Evolutionary conservation across 768 basidiomycete species (phyloP).

Genomic region (Mycena olivaceomarginata): DNA sequence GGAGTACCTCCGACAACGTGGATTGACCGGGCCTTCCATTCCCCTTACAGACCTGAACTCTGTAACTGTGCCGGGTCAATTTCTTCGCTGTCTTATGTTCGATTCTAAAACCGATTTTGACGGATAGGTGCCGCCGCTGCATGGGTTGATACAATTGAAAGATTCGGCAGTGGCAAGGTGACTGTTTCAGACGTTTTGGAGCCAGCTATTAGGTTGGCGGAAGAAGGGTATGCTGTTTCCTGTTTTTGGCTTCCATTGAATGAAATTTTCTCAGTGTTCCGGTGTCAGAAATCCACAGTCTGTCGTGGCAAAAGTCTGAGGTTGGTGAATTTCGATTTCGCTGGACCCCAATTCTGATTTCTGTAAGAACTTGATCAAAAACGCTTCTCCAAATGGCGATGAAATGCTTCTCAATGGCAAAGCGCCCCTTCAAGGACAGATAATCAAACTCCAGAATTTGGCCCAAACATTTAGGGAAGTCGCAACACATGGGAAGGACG

Average conservation of each 20-base stretch:
- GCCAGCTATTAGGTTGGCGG: slow-evolving; percentile 94
- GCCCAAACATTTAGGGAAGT: slow-evolving; percentile 90
- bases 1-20: slow-evolving; percentile 81
- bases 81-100: slow-evolving; percentile 2
- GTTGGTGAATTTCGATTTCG: slow-evolving; percentile 48
- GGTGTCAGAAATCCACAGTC: slow-evolving; percentile 88
- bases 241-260: background rate
- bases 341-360: slow-evolving; percentile 14
- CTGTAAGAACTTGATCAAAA: slow-evolving; percentile 74
- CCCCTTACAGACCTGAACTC: slow-evolving; percentile 89
- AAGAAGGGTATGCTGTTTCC: slow-evolving; percentile 80
- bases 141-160: slow-evolving; percentile 93
- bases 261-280: slow-evolving; percentile 75
- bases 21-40: slow-evolving; percentile 81
- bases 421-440: slow-evolving; percentile 90
- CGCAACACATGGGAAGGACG: slow-evolving; percentile 89
- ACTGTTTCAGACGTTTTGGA: slow-evolving; percentile 82
- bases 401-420: slow-evolving; percentile 93
- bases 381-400: slow-evolving; percentile 88
- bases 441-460: slow-evolving; percentile 88
- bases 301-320: slow-evolving; percentile 77
- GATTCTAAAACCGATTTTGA: slow-evolving; percentile 44
- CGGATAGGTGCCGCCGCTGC: slow-evolving; percentile 90
- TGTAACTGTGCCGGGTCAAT: slow-evolving; percentile 90
- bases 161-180: slow-evolving; percentile 86